Base-by-base conservation (phyloP, 1,284 basidiomycete species). In the Malassezia obtusa region DNA sequence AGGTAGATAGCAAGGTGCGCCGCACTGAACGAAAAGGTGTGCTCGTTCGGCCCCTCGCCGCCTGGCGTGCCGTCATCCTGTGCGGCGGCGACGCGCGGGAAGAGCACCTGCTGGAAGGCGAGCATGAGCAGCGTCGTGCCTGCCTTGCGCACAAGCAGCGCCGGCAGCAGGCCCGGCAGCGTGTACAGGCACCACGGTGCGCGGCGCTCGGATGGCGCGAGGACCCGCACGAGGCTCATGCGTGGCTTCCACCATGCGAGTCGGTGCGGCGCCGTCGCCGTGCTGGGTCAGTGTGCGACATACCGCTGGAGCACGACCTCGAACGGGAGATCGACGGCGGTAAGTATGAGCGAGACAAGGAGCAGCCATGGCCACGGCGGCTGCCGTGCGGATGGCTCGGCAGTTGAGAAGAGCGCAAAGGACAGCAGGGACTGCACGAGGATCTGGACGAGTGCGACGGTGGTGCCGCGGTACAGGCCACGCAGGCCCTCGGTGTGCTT, bases 111-210 rank as follows among this genome's bases (percentile, higher is more conserved):
- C 30, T 25, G 25, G 22, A 43, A 43, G 22, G 19, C 24, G 25
- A 43, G 17, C 6, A 24, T 8, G 7, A 43, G 40, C 1, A 17
- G 15, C 24, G 24, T 25, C 19, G 30, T 6, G 9, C 24, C 10
- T 11, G 28, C 15, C 30, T 43, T 43, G n/a, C 69, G 67, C 15
- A 58, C 40, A 10, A 65, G 39, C 21, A 60, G 57, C 15, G 62
- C 62, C 1, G 61, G 49, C 10, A 69, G 43, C 11, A 71, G 56
- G 22, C 45, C 68, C 2, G 69, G 69, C 2, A 68, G 44, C 5
- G 58, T 36, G 52, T 64, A 73, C 17, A 73, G 52, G 5, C 62
- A 49, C 70, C 68, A 71, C 8, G 70, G 68, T 36, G 63, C 65
- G 12, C 30, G 49, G 36, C 61, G 58, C 46, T 73, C 70, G 24